Conservation (phyloP, 2,329 filamentous ascomycete species). For the Colletotrichum noveboracense region DNA sequence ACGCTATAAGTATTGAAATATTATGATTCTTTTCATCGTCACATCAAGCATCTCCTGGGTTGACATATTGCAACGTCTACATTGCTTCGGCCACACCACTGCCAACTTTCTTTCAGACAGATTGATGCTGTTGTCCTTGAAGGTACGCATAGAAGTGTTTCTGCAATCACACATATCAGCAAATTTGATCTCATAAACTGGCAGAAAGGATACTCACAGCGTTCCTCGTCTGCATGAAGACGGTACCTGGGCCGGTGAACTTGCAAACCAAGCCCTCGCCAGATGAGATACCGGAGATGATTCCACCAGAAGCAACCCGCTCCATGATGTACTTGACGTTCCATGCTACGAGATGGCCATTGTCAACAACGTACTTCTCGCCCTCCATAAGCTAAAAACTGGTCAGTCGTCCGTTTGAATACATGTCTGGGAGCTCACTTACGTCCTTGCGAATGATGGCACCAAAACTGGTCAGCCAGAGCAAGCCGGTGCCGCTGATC, state of each 20-base stretch:
- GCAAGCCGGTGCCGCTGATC: slow-evolving; percentile 77
- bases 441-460: slow-evolving; percentile 96
- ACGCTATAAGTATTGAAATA: not conserved
- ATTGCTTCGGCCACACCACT: not conserved
- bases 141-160: slow-evolving; percentile 59
- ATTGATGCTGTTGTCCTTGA: slow-evolving; percentile 47
- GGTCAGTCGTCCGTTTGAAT: slow-evolving; percentile 14
- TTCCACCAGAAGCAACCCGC: slow-evolving; percentile 86
- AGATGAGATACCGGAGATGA: slow-evolving; percentile 85
- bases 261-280: slow-evolving; percentile 93
- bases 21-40: not conserved
- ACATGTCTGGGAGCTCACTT: slow-evolving; percentile 39
- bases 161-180: slow-evolving; percentile 31
- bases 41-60: not conserved
- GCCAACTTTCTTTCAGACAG: slow-evolving; percentile 13
- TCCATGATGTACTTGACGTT: slow-evolving; percentile 94
- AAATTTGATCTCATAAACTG: not conserved
- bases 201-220: slow-evolving; percentile 53
- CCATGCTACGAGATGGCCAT: slow-evolving; percentile 94
- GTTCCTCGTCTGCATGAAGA: slow-evolving; percentile 94
- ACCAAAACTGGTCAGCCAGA: slow-evolving; percentile 93
- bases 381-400: slow-evolving; percentile 58
- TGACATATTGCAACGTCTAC: not conserved
- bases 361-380: slow-evolving; percentile 92
- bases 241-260: slow-evolving; percentile 87